Conservation (phyloP, 1,284 basidiomycete genomes). For the Baeospora myosura region DNA sequence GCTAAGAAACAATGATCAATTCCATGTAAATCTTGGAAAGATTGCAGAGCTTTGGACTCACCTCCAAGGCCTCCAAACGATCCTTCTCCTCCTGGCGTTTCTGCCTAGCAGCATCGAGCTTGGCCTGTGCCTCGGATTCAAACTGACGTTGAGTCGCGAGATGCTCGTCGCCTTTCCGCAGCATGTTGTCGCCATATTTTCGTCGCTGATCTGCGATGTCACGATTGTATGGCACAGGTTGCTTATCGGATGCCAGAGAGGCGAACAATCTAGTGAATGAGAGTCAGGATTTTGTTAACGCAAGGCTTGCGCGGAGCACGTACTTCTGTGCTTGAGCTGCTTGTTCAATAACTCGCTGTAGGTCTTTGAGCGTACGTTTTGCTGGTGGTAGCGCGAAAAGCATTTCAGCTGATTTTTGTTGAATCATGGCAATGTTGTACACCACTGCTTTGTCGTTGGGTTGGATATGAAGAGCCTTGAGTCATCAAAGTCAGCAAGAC, state of each 20-base stretch:
- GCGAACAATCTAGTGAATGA: conserved; percentile 80
- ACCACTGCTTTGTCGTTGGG: conserved; percentile 82
- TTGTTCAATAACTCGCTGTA: conserved; percentile 71
- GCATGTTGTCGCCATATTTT: conserved; percentile 80
- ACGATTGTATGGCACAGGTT: conserved; percentile 66
- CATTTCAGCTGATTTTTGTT: conserved; percentile 90
- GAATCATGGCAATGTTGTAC: conserved; percentile 95
- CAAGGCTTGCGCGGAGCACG: conserved; percentile 17
- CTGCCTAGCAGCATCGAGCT: conserved; percentile 66
- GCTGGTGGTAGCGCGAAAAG: conserved; percentile 65
- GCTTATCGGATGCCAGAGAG: conserved; percentile 69
- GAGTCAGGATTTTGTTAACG: background rate
- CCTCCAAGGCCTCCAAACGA: conserved; percentile 52
- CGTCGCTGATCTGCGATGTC: conserved; percentile 85
- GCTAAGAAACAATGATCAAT: conserved; percentile 27
- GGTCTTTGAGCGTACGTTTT: conserved; percentile 74
- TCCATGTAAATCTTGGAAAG: background rate
- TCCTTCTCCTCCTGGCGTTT: conserved; percentile 62
- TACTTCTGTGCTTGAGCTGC: conserved; percentile 87
- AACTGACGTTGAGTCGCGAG: conserved; percentile 65
- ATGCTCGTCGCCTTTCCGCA: conserved; percentile 75
- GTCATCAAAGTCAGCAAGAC: conserved; percentile 2
- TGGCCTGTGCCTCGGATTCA: conserved; percentile 68
- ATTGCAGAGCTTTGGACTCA: conserved; percentile 26
- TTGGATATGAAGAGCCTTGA: conserved; percentile 71